Evolutionary conservation across 73 alveolate genomes (phyloP), one percentile per base, ranked within the genome.

Genomic region (Paramecium biaurelia): DNA sequence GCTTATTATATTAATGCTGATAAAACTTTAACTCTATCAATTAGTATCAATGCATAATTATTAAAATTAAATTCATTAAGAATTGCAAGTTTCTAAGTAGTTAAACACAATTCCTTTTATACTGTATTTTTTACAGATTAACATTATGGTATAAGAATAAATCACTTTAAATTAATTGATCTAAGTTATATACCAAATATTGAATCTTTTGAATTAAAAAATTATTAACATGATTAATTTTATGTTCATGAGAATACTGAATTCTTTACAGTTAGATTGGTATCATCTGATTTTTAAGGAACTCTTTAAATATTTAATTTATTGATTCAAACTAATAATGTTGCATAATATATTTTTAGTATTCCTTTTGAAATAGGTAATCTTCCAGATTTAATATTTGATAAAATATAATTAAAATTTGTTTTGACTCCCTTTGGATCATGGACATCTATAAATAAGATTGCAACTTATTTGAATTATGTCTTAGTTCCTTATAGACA

Each of bases 351-450:
- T 35, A 12, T 72, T 11, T 72, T 72, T 28, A 4, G 45, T 15
- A 34, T 72, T 20, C 56, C 56, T 72, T 72, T 72, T 11, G 58
- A 72, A 6, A 72, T 72, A 0, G 63, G 32, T 1, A 42, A 21
- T 12, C 8, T 72, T 30, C 86, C 86, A 12, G 20, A 63, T 42
- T 37, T 72, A 18, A 72, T 72, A 12, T 8, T 42, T 4, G 45
- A 34, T 72, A 35, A 32, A 35, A 72, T 72, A 35, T 11, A 34
- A 20, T 72, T 72, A 37, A 12, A 35, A n/a, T 32, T n/a, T 72
- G 32, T 72, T n/a, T 72, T 72, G 86, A 72, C 86, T 14, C 86
- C 86, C 8, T 72, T 35, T 72, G 86, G 86, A 35, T 15, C 56
- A 12, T 72, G 86, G 86, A 28, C 18, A 32, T 2, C 38, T 32